Evolutionary conservation across 176 grass and related monocot genomes (phyloP).

Genomic region (Thalia dealbata): DNA sequence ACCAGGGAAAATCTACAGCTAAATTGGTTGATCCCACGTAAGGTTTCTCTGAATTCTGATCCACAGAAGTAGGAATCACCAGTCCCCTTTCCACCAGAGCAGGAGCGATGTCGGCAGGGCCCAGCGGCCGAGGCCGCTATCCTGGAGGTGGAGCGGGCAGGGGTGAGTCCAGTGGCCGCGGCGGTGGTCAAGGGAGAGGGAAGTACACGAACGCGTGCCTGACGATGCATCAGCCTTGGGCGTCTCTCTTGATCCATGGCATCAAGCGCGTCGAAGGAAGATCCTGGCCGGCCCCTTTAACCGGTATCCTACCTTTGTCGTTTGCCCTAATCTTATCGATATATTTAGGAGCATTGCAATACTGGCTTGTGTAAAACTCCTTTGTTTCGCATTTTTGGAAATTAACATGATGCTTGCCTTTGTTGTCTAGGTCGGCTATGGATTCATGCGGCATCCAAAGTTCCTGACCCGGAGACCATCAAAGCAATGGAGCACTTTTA

Average conservation of each 20-base stretch:
- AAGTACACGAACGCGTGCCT: constrained; percentile 58
- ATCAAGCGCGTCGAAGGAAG: constrained; percentile 94
- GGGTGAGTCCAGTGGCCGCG: neutral
- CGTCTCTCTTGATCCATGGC: constrained; percentile 76
- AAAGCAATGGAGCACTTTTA: constrained; percentile 87
- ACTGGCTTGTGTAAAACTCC: neutral
- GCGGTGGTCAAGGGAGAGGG: constrained; percentile 11
- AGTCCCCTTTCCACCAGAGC: neutral
- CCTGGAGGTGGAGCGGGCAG: neutral
- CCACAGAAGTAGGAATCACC: neutral
- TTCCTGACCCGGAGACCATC: constrained; percentile 59
- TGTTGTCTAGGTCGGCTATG: constrained; percentile 42
- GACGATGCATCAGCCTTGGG: constrained; percentile 98
- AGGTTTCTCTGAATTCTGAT: neutral
- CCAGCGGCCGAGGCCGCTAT: neutral
- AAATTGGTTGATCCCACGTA: no score
- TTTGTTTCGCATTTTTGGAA: neutral
- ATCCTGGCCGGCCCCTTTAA: constrained; percentile 77
- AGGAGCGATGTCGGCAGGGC: neutral
- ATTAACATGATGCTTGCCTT: neutral
- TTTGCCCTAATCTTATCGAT: no score
- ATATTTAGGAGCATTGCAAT: neutral
- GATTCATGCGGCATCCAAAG: constrained; percentile 84
- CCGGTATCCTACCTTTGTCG: constrained; percentile 16
- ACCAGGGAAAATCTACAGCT: neutral